These are phyloP conservation scores for Diaporthe nobilis DNA, from an alignment of 2,329 filamentous ascomycete genomes.

Conservation along the genomic window DNA sequence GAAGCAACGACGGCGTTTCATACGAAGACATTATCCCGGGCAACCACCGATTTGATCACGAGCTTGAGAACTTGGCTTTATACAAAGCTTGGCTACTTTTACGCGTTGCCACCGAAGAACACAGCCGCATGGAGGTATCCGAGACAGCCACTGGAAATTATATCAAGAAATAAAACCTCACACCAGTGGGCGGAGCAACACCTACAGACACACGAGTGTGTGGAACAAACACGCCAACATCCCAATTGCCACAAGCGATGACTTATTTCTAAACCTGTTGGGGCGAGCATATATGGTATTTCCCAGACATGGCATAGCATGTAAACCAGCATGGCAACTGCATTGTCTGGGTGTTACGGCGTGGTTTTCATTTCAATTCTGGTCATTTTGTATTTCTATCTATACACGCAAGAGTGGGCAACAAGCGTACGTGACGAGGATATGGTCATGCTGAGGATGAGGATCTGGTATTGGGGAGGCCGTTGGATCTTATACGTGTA, in stretches of 20 bases:
- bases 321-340: slow-evolving; percentile 11
- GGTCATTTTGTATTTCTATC: slow-evolving; percentile 1
- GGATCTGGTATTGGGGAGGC: neutral
- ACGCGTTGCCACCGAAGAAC: neutral
- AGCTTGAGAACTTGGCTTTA: neutral
- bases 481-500: neutral
- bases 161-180: neutral
- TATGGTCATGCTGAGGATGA: neutral
- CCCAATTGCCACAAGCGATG: neutral
- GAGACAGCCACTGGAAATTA: neutral
- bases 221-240: neutral
- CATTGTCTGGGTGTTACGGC: slow-evolving; percentile 5
- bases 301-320: slow-evolving; percentile 20
- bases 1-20: slow-evolving; percentile 21
- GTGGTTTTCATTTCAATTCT: neutral
- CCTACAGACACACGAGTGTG: neutral
- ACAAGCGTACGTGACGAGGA: no score
- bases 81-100: neutral
- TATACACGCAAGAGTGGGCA: neutral
- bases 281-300: neutral
- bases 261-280: neutral
- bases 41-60: slow-evolving; percentile 21
- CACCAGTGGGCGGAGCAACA: neutral
- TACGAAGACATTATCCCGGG: slow-evolving; percentile 9
- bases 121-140: neutral